Conservation (phyloP, 495 filamentous ascomycete genomes). For the Hypomontagnella monticulosa region DNA sequence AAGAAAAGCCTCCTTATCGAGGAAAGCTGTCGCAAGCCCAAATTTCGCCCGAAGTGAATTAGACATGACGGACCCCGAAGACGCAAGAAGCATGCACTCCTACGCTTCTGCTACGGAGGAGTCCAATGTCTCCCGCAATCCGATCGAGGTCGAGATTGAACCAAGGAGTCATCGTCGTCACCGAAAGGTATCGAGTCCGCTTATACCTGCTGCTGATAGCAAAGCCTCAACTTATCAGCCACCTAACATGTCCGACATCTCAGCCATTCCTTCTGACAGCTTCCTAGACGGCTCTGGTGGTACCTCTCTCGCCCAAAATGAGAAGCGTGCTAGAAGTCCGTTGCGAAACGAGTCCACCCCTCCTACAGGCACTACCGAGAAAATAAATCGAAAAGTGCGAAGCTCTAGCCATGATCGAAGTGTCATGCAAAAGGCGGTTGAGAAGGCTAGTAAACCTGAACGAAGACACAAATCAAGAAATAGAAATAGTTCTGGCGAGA, state of each 20-base stretch:
- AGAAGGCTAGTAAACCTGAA: constrained; percentile 51
- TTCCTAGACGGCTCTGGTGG: constrained; percentile 77
- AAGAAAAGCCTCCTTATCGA: constrained; percentile 66
- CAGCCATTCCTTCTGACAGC: constrained; percentile 88
- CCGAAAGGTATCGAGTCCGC: constrained; percentile 62
- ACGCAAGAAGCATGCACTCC: constrained; percentile 63
- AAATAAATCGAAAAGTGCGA: constrained; percentile 53
- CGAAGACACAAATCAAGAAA: constrained; percentile 65
- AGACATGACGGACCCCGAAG: constrained; percentile 55
- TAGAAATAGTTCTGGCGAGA: constrained; percentile 71
- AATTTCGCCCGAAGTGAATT: constrained; percentile 62
- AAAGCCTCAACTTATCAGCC: constrained; percentile 69
- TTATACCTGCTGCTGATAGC: constrained; percentile 63
- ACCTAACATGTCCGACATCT: constrained; percentile 79
- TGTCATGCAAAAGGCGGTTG: constrained; percentile 44
- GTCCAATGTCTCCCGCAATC: constrained; percentile 73
- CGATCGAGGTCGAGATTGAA: constrained; percentile 88
- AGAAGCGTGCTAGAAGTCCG: constrained; percentile 52
- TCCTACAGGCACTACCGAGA: constrained; percentile 61
- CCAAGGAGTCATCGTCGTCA: constrained; percentile 48
- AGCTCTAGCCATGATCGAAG: constrained; percentile 50
- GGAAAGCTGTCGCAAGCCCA: constrained; percentile 69
- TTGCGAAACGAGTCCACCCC: constrained; percentile 49
- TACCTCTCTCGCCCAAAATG: constrained; percentile 40
- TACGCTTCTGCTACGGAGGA: constrained; percentile 81